Conservation (phyloP, 495 filamentous ascomycete species). For the Podospora appendiculata region DNA sequence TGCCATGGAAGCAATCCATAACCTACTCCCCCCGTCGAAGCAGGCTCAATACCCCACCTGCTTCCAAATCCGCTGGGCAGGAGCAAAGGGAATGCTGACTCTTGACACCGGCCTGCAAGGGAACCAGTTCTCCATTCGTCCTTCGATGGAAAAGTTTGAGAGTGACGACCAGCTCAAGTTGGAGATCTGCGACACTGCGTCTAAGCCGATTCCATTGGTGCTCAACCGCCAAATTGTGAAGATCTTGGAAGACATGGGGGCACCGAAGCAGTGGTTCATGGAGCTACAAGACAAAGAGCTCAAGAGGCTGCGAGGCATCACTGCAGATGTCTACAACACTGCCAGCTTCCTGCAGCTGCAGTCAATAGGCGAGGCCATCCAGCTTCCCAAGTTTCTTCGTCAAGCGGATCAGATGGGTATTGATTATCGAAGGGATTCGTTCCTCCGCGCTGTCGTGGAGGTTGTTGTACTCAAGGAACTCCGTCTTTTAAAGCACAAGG, state of each 20-base stretch:
- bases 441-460: constrained; percentile 58
- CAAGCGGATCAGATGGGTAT: constrained; percentile 43
- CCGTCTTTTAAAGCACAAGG: constrained; percentile 65
- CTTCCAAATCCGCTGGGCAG: constrained; percentile 64
- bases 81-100: constrained; percentile 67
- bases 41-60: constrained; percentile 46
- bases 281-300: constrained; percentile 52
- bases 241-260: constrained; percentile 66
- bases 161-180: constrained; percentile 44
- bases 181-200: constrained; percentile 67
- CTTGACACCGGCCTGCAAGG: constrained; percentile 53
- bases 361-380: constrained; percentile 44
- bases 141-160: constrained; percentile 76
- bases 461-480: constrained; percentile 55
- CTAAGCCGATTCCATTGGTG: constrained; percentile 55
- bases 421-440: constrained; percentile 55
- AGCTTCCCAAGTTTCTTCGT: constrained; percentile 51
- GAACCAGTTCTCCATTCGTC: constrained; percentile 47
- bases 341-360: constrained; percentile 52
- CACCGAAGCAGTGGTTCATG: constrained; percentile 49
- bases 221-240: constrained; percentile 77
- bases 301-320: constrained; percentile 47
- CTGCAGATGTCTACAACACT: constrained; percentile 45
- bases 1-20: constrained; percentile 47
- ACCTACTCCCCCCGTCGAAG: constrained; percentile 31